Evolutionary conservation across 108 stramenopile species (phyloP).

Genomic region (Discostella pseudostelligera): DNA sequence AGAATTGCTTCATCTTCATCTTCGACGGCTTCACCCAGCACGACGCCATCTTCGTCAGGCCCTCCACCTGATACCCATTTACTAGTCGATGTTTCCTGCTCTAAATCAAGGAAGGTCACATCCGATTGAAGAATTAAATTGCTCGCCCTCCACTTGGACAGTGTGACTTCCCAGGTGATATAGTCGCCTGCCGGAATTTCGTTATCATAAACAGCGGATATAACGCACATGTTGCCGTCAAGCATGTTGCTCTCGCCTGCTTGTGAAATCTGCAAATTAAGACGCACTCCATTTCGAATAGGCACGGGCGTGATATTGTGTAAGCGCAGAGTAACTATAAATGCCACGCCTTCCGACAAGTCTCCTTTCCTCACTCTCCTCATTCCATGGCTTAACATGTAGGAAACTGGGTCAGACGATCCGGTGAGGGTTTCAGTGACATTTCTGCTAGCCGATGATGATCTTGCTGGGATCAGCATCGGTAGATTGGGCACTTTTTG

Average conservation of each 20-base stretch:
- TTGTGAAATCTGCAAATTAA: slow-evolving; percentile 36
- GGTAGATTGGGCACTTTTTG: slow-evolving; percentile 28
- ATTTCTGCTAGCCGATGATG: not conserved
- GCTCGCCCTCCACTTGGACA: slow-evolving; percentile 50
- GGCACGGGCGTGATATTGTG: slow-evolving; percentile 48
- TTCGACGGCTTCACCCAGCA: slow-evolving; percentile 37
- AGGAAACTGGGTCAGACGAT: slow-evolving; percentile 41
- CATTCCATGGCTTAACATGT: slow-evolving; percentile 27
- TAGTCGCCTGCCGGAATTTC: slow-evolving; percentile 69
- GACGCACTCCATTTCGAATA: slow-evolving; percentile 44
- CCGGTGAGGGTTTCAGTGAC: slow-evolving; percentile 26
- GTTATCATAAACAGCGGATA: slow-evolving; percentile 47
- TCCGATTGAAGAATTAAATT: slow-evolving; percentile 46
- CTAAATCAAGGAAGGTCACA: slow-evolving; percentile 60
- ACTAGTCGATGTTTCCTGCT: slow-evolving; percentile 52
- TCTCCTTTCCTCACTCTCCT: slow-evolving; percentile 25
- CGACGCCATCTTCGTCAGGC: slow-evolving; percentile 21
- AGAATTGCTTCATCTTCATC: slow-evolving; percentile 47
- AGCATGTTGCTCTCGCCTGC: slow-evolving; percentile 6
- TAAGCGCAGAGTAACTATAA: slow-evolving; percentile 53
- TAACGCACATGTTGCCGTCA: slow-evolving; percentile 32
- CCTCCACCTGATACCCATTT: slow-evolving; percentile 49
- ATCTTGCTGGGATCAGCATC: slow-evolving; percentile 24
- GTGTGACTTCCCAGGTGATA: slow-evolving; percentile 62
- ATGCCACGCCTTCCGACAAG: slow-evolving; percentile 20